Evolutionary conservation across 2,329 filamentous ascomycete species (phyloP).

Genomic region (Alternaria consortialis): DNA sequence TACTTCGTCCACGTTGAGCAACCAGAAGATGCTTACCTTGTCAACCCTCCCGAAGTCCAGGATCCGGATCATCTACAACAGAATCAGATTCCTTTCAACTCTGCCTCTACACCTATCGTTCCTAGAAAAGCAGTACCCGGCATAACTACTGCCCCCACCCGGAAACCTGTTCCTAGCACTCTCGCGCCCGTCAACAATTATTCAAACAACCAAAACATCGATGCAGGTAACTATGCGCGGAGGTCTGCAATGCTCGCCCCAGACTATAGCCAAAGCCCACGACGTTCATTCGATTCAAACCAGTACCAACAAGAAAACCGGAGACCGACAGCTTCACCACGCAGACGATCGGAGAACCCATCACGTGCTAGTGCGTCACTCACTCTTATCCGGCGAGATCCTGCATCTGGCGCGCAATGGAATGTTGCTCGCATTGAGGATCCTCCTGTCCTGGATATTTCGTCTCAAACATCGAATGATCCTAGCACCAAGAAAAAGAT

Average conservation of each 20-base stretch:
- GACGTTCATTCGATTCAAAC: conserved; percentile 37
- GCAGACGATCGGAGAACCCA: conserved; percentile 31
- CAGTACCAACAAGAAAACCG: conserved; percentile 33
- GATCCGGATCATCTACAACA: conserved; percentile 24
- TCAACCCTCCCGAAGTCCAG: conserved; percentile 26
- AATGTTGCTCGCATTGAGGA: conserved; percentile 61
- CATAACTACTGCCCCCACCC: conserved; percentile 22
- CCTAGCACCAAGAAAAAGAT: conserved; percentile 44
- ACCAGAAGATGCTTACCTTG: conserved; percentile 60
- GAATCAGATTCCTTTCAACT: conserved; percentile 15
- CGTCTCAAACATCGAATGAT: conserved; percentile 52
- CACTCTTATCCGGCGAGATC: conserved; percentile 62
- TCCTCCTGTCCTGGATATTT: conserved; percentile 55
- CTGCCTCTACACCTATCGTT: conserved; percentile 28
- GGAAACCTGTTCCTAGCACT: conserved; percentile 42
- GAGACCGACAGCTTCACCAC: conserved; percentile 28
- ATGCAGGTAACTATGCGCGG: conserved; percentile 31
- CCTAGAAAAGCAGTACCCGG: conserved; percentile 42
- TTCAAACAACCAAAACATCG: conserved; percentile 41
- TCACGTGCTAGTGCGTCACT: conserved; percentile 41
- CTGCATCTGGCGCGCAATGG: conserved; percentile 60
- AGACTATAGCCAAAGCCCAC: conserved; percentile 25
- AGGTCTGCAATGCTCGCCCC: conserved; percentile 26
- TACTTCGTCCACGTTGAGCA: conserved; percentile 89
- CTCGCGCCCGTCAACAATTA: conserved; percentile 37